Base-by-base conservation (phyloP, 495 filamentous ascomycete species). In the Recurvomyces mirabilis region DNA sequence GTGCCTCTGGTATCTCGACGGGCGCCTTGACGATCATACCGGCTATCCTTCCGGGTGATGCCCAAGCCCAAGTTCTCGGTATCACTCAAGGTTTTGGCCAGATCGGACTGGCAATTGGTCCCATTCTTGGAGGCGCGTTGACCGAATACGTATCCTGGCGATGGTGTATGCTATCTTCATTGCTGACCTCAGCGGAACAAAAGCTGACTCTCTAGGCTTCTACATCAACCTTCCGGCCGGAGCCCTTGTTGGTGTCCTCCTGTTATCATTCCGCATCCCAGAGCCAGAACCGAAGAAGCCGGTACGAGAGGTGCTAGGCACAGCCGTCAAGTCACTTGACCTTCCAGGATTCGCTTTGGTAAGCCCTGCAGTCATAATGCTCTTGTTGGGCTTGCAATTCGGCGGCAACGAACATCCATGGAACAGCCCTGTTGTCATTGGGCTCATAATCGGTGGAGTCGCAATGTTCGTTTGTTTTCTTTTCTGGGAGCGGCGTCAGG, bases 301-400 rank as follows among this genome's bases (percentile, higher is more conserved):
- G 35, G 38, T 12, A 29, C 18, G 24, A 28, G 31, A 58, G 22
- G 41, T 43, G 17, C n/a, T 43, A 15, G 34, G 21, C 15, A 51
- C 28, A 7, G 28, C 38, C 40, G 18, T 43, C 29, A 40, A 35
- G 19, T 31, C 51, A 34, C 31, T 76, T 32, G 77, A 79, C 38
- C 50, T 72, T 5, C 34, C 66, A 5, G 75, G 75, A 13, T 66
- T 67, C 38, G 37, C 49, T 0, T 31, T 68, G 1, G 59, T 78
- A 29, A 61, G 64, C 7, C 60, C 70, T 5, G 56, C 71, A 0
- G 60, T 67, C 18, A 62, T 70, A 23, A 64, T 65, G 55, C 53
- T 73, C 4, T 56, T 78, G 0, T 49, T 77, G 7, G 73, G 67
- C 1, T 56, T 78, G 12, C 67, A 77, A 51, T 76, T 65, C 46